Conservation (phyloP, 306 rosid species). For the Ormosia emarginata region DNA sequence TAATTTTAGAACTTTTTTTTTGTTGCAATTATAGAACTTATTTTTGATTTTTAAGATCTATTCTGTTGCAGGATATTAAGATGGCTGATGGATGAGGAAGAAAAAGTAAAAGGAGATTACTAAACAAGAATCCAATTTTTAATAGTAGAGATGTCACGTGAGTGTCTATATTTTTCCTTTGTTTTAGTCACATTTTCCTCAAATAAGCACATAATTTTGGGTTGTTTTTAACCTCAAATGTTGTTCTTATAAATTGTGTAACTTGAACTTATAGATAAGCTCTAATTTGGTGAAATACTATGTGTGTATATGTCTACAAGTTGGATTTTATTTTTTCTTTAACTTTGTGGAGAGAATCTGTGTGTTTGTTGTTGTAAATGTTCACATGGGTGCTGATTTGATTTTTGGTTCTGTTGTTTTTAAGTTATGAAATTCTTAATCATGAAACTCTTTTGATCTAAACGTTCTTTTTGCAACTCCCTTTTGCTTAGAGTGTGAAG, state of each 20-base stretch:
- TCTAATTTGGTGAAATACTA: not conserved
- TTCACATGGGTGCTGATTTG: not conserved
- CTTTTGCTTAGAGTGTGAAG: too few species aligned
- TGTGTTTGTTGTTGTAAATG: not conserved
- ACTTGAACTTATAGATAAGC: not conserved
- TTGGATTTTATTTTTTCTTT: too few species aligned
- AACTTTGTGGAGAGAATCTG: too few species aligned
- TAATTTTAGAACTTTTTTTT: not conserved
- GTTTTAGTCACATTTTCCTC: not conserved
- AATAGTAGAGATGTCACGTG: conserved; percentile 94
- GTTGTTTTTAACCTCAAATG: not conserved
- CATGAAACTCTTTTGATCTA: not conserved
- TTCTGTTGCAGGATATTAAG: conserved; percentile 73
- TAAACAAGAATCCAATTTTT: conserved; percentile 58
- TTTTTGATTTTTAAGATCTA: conserved; percentile 7
- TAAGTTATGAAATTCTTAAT: not conserved
- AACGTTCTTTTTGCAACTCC: not conserved
- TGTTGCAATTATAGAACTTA: not conserved
- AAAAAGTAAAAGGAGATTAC: conserved; percentile 37
- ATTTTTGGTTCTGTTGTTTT: not conserved
- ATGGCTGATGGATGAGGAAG: conserved; percentile 84
- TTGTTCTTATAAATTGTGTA: not conserved
- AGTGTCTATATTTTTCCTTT: conserved; percentile 15
- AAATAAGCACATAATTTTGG: not conserved
- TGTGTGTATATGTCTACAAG: not conserved